Evolutionary conservation across 805 yeast genomes (phyloP).

Genomic region (Candida maesae): DNA sequence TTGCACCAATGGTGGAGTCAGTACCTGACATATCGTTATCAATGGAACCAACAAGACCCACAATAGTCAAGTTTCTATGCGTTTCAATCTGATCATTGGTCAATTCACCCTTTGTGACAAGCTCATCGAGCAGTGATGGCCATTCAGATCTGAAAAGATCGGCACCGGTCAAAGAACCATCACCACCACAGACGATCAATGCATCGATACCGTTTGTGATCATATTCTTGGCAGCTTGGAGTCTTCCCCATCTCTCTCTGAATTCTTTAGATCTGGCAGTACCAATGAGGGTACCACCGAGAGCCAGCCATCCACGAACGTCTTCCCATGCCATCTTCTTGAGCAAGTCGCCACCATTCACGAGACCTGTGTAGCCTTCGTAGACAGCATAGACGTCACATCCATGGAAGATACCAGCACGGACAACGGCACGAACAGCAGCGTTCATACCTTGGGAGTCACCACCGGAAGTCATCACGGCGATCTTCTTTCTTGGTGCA

Average conservation of each 20-base stretch:
- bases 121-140: slow-evolving; percentile 82
- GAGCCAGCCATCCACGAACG: slow-evolving; percentile 87
- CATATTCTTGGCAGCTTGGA: slow-evolving; percentile 79
- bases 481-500: slow-evolving; percentile 48
- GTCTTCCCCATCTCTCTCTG: slow-evolving; percentile 80
- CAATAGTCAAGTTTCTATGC: slow-evolving; percentile 73
- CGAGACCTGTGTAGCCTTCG: slow-evolving; percentile 95
- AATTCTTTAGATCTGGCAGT: slow-evolving; percentile 91
- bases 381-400: slow-evolving; percentile 90
- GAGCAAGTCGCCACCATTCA: slow-evolving; percentile 65
- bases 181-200: slow-evolving; percentile 96
- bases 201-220: slow-evolving; percentile 90
- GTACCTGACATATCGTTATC: slow-evolving; percentile 98
- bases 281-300: slow-evolving; percentile 95
- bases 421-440: slow-evolving; percentile 89
- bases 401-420: slow-evolving; percentile 81
- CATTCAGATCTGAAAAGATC: slow-evolving; percentile 91
- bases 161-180: slow-evolving; percentile 97
- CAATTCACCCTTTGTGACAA: slow-evolving; percentile 52
- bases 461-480: slow-evolving; percentile 98
- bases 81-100: slow-evolving; percentile 55
- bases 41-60: slow-evolving; percentile 94
- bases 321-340: slow-evolving; percentile 87
- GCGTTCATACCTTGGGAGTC: slow-evolving; percentile 99
- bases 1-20: slow-evolving; percentile 95